Conservation (phyloP, 2,329 filamentous ascomycete genomes). For the Dothideomycetes sp. region DNA sequence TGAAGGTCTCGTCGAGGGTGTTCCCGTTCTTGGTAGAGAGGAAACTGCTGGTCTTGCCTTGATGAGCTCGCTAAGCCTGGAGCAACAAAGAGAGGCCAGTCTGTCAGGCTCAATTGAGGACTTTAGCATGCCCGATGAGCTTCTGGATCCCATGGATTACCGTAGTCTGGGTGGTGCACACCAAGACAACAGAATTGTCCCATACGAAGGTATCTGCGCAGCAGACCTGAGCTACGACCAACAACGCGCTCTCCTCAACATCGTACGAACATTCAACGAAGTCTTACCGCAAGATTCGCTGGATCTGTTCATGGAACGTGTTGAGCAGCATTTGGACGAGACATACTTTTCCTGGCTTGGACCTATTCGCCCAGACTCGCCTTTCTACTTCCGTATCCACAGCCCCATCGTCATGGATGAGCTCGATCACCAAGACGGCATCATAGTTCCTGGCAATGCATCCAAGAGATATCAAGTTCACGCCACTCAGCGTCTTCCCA, state of each 20-base stretch:
- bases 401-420: constrained; percentile 64
- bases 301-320: constrained; percentile 44
- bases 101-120: constrained; percentile 43
- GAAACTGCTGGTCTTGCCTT: constrained; percentile 53
- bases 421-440: constrained; percentile 71
- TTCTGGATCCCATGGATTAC: constrained; percentile 44
- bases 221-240: constrained; percentile 41
- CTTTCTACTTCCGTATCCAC: constrained; percentile 70
- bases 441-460: constrained; percentile 58
- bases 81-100: constrained; percentile 41
- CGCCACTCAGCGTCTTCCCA: constrained; percentile 61
- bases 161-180: constrained; percentile 68
- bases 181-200: constrained; percentile 65
- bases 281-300: constrained; percentile 54
- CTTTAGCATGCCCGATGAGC: constrained; percentile 27
- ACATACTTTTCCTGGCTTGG: constrained; percentile 76
- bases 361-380: constrained; percentile 52
- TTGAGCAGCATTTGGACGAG: constrained; percentile 49
- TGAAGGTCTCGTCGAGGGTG: constrained; percentile 36
- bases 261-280: constrained; percentile 55
- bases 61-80: constrained; percentile 52
- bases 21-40: constrained; percentile 55
- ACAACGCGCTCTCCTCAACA: constrained; percentile 41
- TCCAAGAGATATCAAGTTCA: constrained; percentile 71
- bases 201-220: constrained; percentile 56